phyloP scores from a whole-genome alignment of 805 yeast genomes.

The Candida patagonica region DNA sequence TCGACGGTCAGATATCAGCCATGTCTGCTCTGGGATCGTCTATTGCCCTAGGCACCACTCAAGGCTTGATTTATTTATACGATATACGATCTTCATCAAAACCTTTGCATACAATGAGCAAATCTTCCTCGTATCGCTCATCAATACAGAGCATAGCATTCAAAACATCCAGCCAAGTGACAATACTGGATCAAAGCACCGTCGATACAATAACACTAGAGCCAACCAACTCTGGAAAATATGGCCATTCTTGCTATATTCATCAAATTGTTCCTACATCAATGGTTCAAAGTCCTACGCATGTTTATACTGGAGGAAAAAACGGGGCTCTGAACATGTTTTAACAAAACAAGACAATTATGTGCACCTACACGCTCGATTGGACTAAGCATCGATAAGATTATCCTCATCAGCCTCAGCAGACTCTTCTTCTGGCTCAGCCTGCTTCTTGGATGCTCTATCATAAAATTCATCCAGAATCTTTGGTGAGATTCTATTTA shows the following conservation, averaged over 20 bases:
- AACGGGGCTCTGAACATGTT: neutral
- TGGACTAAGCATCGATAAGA: constrained; percentile 30
- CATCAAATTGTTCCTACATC: neutral
- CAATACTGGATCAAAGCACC: neutral
- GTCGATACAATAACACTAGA: neutral
- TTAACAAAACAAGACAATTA: neutral
- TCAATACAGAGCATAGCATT: neutral
- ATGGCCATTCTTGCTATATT: too few relatives aligned
- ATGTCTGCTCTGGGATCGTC: neutral
- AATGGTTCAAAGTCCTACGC: neutral
- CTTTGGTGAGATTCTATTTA: constrained; percentile 97
- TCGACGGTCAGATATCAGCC: constrained; percentile 19
- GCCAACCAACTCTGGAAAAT: neutral
- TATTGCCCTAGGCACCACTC: neutral
- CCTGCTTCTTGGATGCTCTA: constrained; percentile 37
- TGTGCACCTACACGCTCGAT: neutral
- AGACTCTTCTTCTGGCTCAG: constrained; percentile 36
- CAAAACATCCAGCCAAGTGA: neutral
- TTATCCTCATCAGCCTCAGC: constrained; percentile 26
- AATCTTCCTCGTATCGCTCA: neutral
- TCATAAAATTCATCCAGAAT: constrained; percentile 92
- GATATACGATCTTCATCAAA: constrained; percentile 3
- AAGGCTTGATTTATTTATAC: neutral
- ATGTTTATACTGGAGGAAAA: neutral
- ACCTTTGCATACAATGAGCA: neutral